Conservation (phyloP, 177 flowering plant species). For the Vitis hybrid region DNA sequence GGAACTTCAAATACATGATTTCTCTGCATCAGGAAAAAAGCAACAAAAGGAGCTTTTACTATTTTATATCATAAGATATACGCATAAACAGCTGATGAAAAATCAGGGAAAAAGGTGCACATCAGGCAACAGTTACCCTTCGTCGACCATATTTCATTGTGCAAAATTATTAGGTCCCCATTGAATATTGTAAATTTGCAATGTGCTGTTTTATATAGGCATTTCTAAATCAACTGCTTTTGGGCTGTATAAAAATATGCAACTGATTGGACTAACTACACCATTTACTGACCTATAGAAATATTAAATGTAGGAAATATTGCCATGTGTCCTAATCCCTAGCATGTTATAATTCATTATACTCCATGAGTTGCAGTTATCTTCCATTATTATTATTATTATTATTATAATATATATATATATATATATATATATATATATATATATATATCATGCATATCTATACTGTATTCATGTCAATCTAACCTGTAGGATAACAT, state of each 20-base stretch:
- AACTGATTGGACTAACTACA: neutral
- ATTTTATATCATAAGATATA: slow-evolving; percentile 5
- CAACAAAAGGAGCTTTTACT: neutral
- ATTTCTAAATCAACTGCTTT: neutral
- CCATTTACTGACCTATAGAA: neutral
- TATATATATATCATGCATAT: neutral
- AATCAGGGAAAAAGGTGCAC: neutral
- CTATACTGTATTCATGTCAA: slow-evolving; percentile 1
- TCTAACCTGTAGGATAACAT: slow-evolving; percentile 79
- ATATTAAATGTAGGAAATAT: neutral
- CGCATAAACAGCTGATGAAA: neutral
- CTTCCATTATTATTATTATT: neutral
- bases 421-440: too few relatives aligned
- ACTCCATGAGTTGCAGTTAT: neutral
- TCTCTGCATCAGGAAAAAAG: slow-evolving; percentile 52
- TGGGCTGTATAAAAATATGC: neutral
- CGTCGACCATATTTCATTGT: neutral
- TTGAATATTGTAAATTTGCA: neutral
- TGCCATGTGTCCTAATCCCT: neutral
- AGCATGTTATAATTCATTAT: neutral
- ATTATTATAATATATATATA: neutral
- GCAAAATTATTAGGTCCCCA: neutral
- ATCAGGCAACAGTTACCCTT: neutral
- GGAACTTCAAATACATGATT: slow-evolving; percentile 91
- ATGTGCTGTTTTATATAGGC: neutral